Percentiles rank a stretch among this genome's conserved stretches.
Evolutionary conservation across 371 early-diverging fungal species (phyloP).

Genomic region (Mortierella sp.): DNA sequence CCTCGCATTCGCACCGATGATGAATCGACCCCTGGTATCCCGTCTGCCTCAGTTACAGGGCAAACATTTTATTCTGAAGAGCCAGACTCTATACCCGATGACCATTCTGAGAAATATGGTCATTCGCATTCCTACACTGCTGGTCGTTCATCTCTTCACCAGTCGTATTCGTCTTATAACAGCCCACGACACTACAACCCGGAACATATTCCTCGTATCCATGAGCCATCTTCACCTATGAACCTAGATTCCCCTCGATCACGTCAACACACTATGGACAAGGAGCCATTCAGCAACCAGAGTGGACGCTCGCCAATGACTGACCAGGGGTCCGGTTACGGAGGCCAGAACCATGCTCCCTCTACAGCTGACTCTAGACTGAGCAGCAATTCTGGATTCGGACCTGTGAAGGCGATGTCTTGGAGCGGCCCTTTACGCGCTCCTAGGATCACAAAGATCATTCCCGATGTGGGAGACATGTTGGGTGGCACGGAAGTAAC

Average conservation of each 20-base stretch:
- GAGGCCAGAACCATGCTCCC: slow-evolving; percentile 4
- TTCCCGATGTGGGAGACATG: slow-evolving; percentile 53
- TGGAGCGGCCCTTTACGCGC: slow-evolving; percentile 35
- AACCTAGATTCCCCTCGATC: slow-evolving; percentile 9
- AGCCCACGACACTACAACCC: slow-evolving; percentile 22
- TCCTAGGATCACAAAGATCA: slow-evolving; percentile 43
- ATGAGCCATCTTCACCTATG: slow-evolving; percentile 32
- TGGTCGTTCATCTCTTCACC: slow-evolving; percentile 19
- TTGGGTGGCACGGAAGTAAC: slow-evolving; percentile 54
- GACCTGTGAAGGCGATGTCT: slow-evolving; percentile 40
- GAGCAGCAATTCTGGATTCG: slow-evolving; percentile 9
- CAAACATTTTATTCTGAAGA: slow-evolving; percentile 46
- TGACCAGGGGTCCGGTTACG: slow-evolving; percentile 12
- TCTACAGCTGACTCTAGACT: slow-evolving; percentile 25
- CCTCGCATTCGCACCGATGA: slow-evolving; percentile 34
- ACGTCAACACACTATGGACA: slow-evolving; percentile 22
- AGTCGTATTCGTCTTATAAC: slow-evolving; percentile 16
- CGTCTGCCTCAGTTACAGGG: slow-evolving; percentile 38
- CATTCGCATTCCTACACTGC: slow-evolving; percentile 12
- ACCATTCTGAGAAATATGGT: slow-evolving; percentile 24
- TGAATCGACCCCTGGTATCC: slow-evolving; percentile 14
- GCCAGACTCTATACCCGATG: slow-evolving; percentile 53
- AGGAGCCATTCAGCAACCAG: slow-evolving; percentile 23
- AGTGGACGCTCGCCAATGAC: slow-evolving; percentile 18
- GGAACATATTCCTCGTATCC: slow-evolving; percentile 40